Evolutionary conservation across 352 stramenopile genomes (phyloP), one percentile per base, ranked within the genome.

Genomic region (Elongisporangium undulatum): DNA sequence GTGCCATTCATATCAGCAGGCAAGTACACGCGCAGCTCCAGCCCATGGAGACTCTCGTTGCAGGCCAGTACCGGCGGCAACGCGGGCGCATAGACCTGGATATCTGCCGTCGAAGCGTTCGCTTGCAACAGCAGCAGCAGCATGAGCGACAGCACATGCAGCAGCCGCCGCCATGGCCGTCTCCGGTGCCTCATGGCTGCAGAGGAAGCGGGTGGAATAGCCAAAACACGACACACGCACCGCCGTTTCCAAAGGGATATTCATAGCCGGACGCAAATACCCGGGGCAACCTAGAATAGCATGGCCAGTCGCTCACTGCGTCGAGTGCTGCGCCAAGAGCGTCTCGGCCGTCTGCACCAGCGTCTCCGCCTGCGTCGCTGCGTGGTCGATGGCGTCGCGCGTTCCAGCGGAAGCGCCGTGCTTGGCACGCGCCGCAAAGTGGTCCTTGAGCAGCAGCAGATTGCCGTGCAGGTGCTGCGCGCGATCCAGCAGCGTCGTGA

Each of bases 1-100:
- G 51, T 15, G 1, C 63, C 55, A 45, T 24, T 62, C 12, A 2
- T 39, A 20, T 8, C 17, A 22, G 23, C 16, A 54, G 60, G 24
- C 12, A 83, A 58, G 21, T 79, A 79, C 29, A 89, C 49, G 0
- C 79, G 74, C 23, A 85, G 51, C 54, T 85, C 74, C 2, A 87
- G 55, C 2, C 62, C 68, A 3, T 62, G 48, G 19, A 82, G 62
- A 17, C 34, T 63, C 39, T 84, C 77, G 51, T 72, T 64, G 17
- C 59, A 63, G 13, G 72, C 65, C 15, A 85, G 62, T 38, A 74
- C 52, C 2, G 49, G 41, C 0, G 74, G 74, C 4, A 85, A 38
- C 4, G 68, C 67, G 20, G 74, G 75, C 54, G 67, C 53, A 29
- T 78, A 79, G 16, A 84, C 54, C 41, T 63, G 16, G 45, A 70